phyloP scores from a whole-genome alignment of 2,329 filamentous ascomycete species.

The Sporothrix phasma region DNA sequence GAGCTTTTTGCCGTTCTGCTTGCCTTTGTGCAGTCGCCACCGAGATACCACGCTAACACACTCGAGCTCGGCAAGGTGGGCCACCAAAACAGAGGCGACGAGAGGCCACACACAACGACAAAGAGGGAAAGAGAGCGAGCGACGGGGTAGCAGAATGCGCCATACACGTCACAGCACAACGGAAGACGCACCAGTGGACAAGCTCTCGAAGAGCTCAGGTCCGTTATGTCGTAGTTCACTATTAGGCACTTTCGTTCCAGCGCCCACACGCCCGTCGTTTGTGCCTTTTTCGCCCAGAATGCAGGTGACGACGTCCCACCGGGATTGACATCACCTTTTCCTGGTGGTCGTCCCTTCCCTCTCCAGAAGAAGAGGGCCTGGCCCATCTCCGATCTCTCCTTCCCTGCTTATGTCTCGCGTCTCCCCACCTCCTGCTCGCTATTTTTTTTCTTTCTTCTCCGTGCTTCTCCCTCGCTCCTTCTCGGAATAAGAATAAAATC shows the following conservation, averaged over 20 bases:
- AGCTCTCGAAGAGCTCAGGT: neutral
- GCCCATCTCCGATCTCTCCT: slow-evolving; percentile 1
- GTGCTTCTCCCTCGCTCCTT: neutral
- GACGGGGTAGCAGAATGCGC: neutral
- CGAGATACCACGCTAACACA: slow-evolving; percentile 3
- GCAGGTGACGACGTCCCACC: slow-evolving; percentile 6
- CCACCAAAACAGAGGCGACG: slow-evolving; percentile 3
- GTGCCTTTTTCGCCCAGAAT: neutral
- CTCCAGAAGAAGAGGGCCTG: neutral
- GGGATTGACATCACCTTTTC: slow-evolving; percentile 10
- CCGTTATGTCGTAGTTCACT: neutral
- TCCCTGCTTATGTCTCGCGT: neutral
- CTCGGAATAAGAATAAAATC: neutral
- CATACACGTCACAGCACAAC: slow-evolving; percentile 3
- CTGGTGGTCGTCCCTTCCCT: slow-evolving; percentile 1
- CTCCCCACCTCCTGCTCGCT: slow-evolving; percentile 6
- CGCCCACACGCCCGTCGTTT: too few relatives aligned
- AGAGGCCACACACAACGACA: neutral
- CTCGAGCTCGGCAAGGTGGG: too few relatives aligned
- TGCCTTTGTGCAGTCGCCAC: neutral
- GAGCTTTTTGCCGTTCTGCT: neutral
- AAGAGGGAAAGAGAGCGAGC: neutral
- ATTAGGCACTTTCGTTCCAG: neutral
- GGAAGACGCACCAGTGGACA: neutral
- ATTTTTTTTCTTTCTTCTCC: neutral